Conservation (phyloP, 2,329 filamentous ascomycete genomes). For the Alternaria longipes region DNA sequence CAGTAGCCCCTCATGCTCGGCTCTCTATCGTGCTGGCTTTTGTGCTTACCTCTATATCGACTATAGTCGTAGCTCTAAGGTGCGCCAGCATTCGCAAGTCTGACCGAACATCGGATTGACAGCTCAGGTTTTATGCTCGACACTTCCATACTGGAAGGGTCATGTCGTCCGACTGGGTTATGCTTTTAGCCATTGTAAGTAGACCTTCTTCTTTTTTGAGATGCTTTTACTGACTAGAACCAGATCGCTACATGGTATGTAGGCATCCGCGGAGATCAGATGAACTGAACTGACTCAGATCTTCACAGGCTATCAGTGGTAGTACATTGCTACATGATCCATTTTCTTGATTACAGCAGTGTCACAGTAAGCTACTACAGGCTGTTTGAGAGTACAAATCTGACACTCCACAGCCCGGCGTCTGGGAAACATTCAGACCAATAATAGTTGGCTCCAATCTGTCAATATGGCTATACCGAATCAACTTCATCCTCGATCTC, state of each 20-base stretch:
- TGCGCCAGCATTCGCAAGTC: conserved; percentile 11
- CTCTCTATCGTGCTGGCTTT: conserved; percentile 37
- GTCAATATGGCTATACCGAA: conserved; percentile 40
- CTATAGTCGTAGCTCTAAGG: conserved; percentile 42
- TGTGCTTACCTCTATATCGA: conserved; percentile 39
- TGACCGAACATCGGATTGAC: neutral
- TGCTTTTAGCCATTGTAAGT: conserved; percentile 40
- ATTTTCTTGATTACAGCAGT: conserved; percentile 33
- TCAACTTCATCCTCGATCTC: conserved; percentile 41
- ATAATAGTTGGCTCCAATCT: conserved; percentile 27
- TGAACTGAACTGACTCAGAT: neutral
- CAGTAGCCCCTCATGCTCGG: conserved; percentile 36
- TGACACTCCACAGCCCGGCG: neutral
- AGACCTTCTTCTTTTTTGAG: neutral
- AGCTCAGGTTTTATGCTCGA: conserved; percentile 41
- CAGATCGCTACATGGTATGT: conserved; percentile 39
- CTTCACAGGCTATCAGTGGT: conserved; percentile 30
- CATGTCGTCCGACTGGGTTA: conserved; percentile 41
- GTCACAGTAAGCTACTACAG: conserved; percentile 22
- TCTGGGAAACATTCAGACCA: conserved; percentile 15
- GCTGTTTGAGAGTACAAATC: neutral
- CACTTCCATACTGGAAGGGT: conserved; percentile 39
- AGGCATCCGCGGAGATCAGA: neutral
- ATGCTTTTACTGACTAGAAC: conserved; percentile 18
- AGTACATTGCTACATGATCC: conserved; percentile 39